Percentiles rank a stretch among this genome's conserved stretches.
Evolutionary conservation across 257 asterid genomes (phyloP).

Genomic region (Solanum peruvianum): DNA sequence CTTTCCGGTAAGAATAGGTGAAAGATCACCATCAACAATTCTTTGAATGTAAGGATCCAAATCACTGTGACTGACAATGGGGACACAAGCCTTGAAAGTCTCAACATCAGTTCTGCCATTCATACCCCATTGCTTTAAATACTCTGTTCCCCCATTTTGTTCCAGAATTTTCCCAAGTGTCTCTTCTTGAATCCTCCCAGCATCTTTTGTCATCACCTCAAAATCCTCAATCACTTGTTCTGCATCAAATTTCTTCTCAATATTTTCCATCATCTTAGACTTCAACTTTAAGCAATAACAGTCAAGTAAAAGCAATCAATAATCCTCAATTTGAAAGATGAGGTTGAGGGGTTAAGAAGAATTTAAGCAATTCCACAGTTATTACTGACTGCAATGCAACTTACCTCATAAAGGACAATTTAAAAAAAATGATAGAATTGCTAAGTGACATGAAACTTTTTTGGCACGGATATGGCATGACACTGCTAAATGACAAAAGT

Average conservation of each 20-base stretch:
- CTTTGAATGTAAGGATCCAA: constrained; percentile 66
- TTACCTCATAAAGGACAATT: no score
- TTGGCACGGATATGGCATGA: no score
- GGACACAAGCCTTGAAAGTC: constrained; percentile 53
- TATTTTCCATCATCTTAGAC: constrained; percentile 35
- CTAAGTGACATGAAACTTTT: no score
- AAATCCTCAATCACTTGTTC: constrained; percentile 55
- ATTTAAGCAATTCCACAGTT: neutral
- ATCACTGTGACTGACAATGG: constrained; percentile 55
- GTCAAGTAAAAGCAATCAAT: neutral
- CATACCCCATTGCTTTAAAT: neutral
- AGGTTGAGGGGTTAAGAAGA: neutral
- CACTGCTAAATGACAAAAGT: no score
- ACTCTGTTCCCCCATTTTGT: constrained; percentile 2
- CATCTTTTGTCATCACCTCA: constrained; percentile 45
- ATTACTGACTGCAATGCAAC: no score
- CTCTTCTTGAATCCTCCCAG: neutral
- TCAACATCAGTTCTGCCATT: constrained; percentile 42
- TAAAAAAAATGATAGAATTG: no score
- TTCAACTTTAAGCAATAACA: neutral
- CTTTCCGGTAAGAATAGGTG: constrained; percentile 51
- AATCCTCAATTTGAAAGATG: neutral
- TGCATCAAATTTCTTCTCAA: constrained; percentile 50
- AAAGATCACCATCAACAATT: constrained; percentile 54
- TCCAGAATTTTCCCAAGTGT: neutral